Base-by-base conservation (phyloP, 495 filamentous ascomycete species). In the Aspergillus diversus region DNA sequence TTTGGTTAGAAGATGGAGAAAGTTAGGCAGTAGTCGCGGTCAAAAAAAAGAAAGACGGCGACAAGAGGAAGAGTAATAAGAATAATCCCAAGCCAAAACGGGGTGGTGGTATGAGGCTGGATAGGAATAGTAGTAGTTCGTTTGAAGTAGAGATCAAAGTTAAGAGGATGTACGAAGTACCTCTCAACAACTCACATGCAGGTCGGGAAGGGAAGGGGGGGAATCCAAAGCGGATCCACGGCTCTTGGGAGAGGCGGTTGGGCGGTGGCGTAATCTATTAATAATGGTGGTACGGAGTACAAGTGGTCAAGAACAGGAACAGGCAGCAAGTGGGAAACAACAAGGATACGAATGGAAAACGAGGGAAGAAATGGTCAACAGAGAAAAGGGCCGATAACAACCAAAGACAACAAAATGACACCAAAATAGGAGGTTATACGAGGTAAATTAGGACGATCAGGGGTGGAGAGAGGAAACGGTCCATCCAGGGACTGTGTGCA, bases 211-310 rank as follows among this genome's bases (percentile, higher is more conserved):
- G 31, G 43, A 48, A 56, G 55, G 60, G 61, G 33, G 46, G 37
- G 35, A 9, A 56, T 31, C 33, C 17, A 57, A 61, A 62, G 50
- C 52, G 53, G 61, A 62, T 60, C 63, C 59, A 65, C 63, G 60
- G 60, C 50, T 51, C 47, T 58, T 52, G 46, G 53, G 62, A 46
- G 63, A 48, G 61, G 33, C 52, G 37, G 55, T 57, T 48, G 60
- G 50, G 59, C 43, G 64, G 63, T 69, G 62, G 67, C 64, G 61
- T 66, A 63, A 66, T 66, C 58, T 62, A 64, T 65, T 64, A 69
- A 59, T 66, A 69, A 66, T 66, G 47, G 54, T 17, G 49, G 55
- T 33, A 57, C 49, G 50, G 31, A 43, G 34, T 27, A 49, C 47
- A 49, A 49, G 39, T 57, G 37, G 12, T 33, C 16, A 33, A 61